These are phyloP conservation scores for Lecanicillium sp. DNA, from an alignment of 2,329 filamentous ascomycete species.

Conservation along the genomic window DNA sequence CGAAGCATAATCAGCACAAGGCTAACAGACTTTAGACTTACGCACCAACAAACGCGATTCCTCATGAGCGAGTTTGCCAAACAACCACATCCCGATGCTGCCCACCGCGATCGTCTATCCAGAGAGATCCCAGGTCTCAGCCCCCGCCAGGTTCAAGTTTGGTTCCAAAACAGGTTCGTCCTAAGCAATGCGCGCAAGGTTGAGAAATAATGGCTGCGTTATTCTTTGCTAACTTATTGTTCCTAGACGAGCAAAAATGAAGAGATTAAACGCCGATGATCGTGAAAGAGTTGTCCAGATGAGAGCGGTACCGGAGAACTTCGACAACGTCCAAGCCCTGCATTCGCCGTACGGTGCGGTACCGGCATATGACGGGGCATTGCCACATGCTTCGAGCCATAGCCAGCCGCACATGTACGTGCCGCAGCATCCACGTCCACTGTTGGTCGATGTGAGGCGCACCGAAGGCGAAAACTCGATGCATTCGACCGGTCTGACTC, in stretches of 20 bases:
- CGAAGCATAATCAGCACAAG: constrained; percentile 7
- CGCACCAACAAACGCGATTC: constrained; percentile 94
- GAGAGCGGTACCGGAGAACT: constrained; percentile 64
- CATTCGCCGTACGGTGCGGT: constrained; percentile 62
- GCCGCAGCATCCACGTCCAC: constrained; percentile 58
- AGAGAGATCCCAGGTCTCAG: constrained; percentile 87
- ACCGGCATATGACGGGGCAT: constrained; percentile 42
- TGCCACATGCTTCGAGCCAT: constrained; percentile 39
- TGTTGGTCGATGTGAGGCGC: constrained; percentile 64
- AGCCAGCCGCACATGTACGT: constrained; percentile 31
- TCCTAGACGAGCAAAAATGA: constrained; percentile 61
- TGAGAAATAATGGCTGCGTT: no score
- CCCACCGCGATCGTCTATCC: constrained; percentile 79
- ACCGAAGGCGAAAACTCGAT: constrained; percentile 59
- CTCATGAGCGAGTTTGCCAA: constrained; percentile 96
- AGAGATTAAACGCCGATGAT: constrained; percentile 64
- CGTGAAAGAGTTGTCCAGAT: constrained; percentile 67
- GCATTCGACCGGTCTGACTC: constrained; percentile 61
- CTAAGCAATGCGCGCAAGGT: no score
- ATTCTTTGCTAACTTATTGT: constrained; percentile 17
- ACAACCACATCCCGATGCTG: constrained; percentile 88
- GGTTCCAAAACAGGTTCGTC: constrained; percentile 94
- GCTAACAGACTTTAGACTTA: constrained; percentile 58
- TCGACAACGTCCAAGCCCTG: constrained; percentile 63
- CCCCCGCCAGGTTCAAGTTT: constrained; percentile 90